phyloP scores from a whole-genome alignment of 108 stramenopile species.

The Bacterosira constricta region DNA sequence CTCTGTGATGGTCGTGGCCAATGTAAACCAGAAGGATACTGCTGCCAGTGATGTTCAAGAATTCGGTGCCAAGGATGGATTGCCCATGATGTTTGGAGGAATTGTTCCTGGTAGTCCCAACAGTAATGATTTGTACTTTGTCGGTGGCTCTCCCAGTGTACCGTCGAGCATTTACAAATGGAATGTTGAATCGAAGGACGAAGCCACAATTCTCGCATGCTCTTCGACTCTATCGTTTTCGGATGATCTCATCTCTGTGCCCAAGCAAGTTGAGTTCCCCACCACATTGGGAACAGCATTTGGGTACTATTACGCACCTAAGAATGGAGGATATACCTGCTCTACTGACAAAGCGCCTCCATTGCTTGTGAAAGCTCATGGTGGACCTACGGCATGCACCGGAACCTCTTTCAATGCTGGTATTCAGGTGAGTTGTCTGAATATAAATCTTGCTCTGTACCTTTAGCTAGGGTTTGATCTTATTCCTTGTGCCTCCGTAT shows the following conservation, averaged over 20 bases:
- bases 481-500: neutral
- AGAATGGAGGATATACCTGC: constrained; percentile 49
- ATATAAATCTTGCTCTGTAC: neutral
- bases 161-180: constrained; percentile 64
- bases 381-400: constrained; percentile 79
- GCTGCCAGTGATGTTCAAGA: constrained; percentile 38
- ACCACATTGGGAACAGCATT: constrained; percentile 60
- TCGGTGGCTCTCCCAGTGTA: constrained; percentile 62
- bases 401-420: constrained; percentile 66
- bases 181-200: constrained; percentile 36
- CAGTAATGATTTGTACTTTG: constrained; percentile 57
- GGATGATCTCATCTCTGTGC: constrained; percentile 57
- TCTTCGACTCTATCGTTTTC: constrained; percentile 53
- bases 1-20: constrained; percentile 54
- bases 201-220: constrained; percentile 48
- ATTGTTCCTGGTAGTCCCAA: constrained; percentile 15
- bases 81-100: constrained; percentile 68
- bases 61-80: constrained; percentile 37
- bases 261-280: constrained; percentile 67
- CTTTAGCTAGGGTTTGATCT: too few relatives aligned
- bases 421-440: constrained; percentile 52
- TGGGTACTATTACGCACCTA: constrained; percentile 77
- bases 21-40: constrained; percentile 19
- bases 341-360: constrained; percentile 59
- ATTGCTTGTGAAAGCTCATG: constrained; percentile 83